Conservation (phyloP, 192 early-diverging fungal species). For the Dissophora globulifera region DNA sequence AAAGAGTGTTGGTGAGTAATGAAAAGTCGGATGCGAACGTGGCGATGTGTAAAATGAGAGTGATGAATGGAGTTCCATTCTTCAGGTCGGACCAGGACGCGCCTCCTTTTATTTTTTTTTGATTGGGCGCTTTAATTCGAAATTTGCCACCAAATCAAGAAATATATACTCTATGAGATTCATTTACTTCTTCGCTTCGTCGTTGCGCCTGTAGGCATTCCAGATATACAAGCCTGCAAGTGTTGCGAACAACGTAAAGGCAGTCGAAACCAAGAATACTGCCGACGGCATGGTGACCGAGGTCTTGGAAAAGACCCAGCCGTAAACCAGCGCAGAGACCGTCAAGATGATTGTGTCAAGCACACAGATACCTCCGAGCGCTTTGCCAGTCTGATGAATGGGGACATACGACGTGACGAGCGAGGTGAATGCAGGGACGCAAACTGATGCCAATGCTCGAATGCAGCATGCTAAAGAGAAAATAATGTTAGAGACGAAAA, state of each 20-base stretch:
- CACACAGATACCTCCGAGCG: slow-evolving; percentile 24
- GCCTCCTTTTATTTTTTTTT: too few species aligned
- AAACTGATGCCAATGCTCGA: slow-evolving; percentile 25
- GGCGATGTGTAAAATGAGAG: too few species aligned
- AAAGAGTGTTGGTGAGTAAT: too few species aligned
- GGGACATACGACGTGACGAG: slow-evolving; percentile 31
- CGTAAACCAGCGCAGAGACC: slow-evolving; percentile 19
- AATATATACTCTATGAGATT: too few species aligned
- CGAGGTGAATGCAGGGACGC: slow-evolving; percentile 24
- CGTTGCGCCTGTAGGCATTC: slow-evolving; percentile 10
- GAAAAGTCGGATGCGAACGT: too few species aligned
- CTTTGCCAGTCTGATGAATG: slow-evolving; percentile 28
- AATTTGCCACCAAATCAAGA: slow-evolving; percentile 32
- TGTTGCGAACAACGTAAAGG: background rate
- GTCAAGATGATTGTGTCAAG: slow-evolving; percentile 22
- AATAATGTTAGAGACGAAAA: background rate
- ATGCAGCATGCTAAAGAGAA: slow-evolving; percentile 8
- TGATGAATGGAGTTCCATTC: too few species aligned
- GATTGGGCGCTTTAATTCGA: too few species aligned
- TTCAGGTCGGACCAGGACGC: too few species aligned
- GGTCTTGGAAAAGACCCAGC: slow-evolving; percentile 34
- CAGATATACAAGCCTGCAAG: slow-evolving; percentile 4
- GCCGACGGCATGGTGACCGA: slow-evolving; percentile 22
- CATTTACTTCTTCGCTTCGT: background rate
- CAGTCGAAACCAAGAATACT: slow-evolving; percentile 9